phyloP scores from a whole-genome alignment of 768 basidiomycete species.

The Boletellus ananiceps region DNA sequence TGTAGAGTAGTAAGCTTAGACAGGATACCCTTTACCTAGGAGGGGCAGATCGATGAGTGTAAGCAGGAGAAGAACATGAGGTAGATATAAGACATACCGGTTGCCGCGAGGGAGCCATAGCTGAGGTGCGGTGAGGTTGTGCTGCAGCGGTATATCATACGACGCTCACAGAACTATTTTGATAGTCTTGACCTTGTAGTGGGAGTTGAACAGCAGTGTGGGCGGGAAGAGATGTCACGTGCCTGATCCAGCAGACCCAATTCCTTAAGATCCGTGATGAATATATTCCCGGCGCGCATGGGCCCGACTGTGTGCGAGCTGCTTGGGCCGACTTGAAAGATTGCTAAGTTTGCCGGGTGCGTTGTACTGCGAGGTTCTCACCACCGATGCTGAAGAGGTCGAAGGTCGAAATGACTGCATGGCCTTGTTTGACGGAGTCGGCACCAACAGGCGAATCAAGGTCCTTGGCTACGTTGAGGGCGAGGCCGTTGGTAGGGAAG shows the following conservation, averaged over 20 bases:
- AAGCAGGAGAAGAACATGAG: slow-evolving; percentile 3
- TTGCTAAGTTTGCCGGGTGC: neutral
- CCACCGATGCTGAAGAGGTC: slow-evolving; percentile 91
- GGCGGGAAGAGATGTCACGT: slow-evolving; percentile 8
- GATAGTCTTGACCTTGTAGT: slow-evolving; percentile 59
- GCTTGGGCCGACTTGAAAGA: slow-evolving; percentile 53
- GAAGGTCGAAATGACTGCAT: slow-evolving; percentile 91
- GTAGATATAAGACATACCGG: slow-evolving; percentile 44
- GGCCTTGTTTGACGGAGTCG: slow-evolving; percentile 45
- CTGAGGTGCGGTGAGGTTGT: slow-evolving; percentile 33
- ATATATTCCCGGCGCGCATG: slow-evolving; percentile 92
- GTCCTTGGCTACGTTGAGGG: slow-evolving; percentile 1
- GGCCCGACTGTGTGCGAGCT: slow-evolving; percentile 69
- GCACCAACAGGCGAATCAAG: neutral
- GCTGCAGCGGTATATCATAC: neutral
- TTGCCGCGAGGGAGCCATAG: slow-evolving; percentile 91
- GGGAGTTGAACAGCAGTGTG: neutral
- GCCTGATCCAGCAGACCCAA: slow-evolving; percentile 68
- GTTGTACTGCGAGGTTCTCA: slow-evolving; percentile 30
- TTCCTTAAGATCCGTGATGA: slow-evolving; percentile 70
- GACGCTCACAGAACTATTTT: slow-evolving; percentile 75
- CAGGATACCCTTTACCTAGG: slow-evolving; percentile 69
- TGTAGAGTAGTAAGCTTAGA: slow-evolving; percentile 1
- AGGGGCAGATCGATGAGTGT: slow-evolving; percentile 3
- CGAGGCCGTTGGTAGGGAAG: slow-evolving; percentile 6